Base-by-base conservation (phyloP, 352 stramenopile species). In the Discostella stelligera region DNA sequence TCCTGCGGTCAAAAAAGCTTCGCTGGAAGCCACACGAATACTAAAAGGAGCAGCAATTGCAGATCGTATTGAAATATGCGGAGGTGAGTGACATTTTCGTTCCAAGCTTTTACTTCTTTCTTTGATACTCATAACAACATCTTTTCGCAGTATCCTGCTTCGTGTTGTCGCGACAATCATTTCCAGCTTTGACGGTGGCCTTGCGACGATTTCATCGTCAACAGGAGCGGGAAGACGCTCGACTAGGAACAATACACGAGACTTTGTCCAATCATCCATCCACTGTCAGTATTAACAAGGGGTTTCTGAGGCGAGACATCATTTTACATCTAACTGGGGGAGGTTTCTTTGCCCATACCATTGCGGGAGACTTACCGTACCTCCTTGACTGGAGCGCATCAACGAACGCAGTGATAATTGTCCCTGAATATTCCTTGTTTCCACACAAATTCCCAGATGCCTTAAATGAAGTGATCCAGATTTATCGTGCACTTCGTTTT, bases 331-430 rank as follows among this genome's bases (percentile, higher is more conserved):
- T 90, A 13, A 90, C 84, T 16, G 87, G 84, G 0, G 84, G 87
- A 21, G 87, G 85, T 3, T 93, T 89, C 50, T 93, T 90, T 70
- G 82, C 82, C 11, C 88, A 93, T 63, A 93, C 83, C 0, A 87
- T 90, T 61, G 87, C 84, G 30, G 82, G 80, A 49, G 88, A 93
- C 68, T 49, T 93, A 27, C 85, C 85, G 0, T 93, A 84, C 70
- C 56, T 93, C 13, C 53, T 89, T 25, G 88, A 93, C 77, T 93
- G 88, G 88, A 88, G 77, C 59, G 71, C 74, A 61, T 66, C 74
- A 5, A 88, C 83, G 16, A 79, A 89, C 49, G 75, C 85, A 49
- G 77, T 91, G 11, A 77, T 93, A 2, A 86, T 93, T 59, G 85
- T 87, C 41, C 88, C 88, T 41, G 88, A 93, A 71, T 93, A 91